Evolutionary conservation across 2,329 filamentous ascomycete genomes (phyloP).

Genomic region (Penicillium sumatraense): DNA sequence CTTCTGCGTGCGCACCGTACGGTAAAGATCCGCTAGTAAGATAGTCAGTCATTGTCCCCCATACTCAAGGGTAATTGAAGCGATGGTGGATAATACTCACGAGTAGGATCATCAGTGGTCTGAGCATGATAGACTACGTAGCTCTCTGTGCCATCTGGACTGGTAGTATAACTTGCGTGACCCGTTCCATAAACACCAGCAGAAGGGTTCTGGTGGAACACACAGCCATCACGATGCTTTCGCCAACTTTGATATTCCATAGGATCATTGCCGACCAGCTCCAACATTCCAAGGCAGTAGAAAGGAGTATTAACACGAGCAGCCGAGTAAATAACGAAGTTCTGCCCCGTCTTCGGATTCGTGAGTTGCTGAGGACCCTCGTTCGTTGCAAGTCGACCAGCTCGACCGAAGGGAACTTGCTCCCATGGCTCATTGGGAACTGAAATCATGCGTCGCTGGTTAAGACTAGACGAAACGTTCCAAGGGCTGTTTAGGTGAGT

Average conservation of each 20-base stretch:
- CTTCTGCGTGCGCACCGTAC: constrained; percentile 55
- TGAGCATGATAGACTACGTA: constrained; percentile 59
- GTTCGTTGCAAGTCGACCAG: constrained; percentile 51
- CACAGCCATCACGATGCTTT: constrained; percentile 52
- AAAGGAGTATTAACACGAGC: constrained; percentile 57
- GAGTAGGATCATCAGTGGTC: constrained; percentile 53
- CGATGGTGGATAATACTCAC: constrained; percentile 44
- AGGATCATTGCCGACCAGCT: constrained; percentile 54
- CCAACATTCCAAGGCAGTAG: constrained; percentile 58
- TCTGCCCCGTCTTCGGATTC: constrained; percentile 52
- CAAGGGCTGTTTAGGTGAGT: constrained; percentile 52
- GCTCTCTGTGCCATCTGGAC: constrained; percentile 52
- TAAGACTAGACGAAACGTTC: constrained; percentile 52
- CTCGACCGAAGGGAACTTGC: constrained; percentile 55
- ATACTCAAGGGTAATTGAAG: background rate
- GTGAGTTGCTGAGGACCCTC: constrained; percentile 57
- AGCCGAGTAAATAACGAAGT: constrained; percentile 56
- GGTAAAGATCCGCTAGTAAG: constrained; percentile 30
- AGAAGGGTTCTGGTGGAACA: constrained; percentile 56
- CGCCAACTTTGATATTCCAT: constrained; percentile 55
- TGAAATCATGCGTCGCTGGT: constrained; percentile 53
- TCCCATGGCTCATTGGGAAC: constrained; percentile 54
- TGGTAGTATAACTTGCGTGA: constrained; percentile 56
- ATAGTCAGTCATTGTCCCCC: background rate
- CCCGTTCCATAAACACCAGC: constrained; percentile 55